Conservation (phyloP, 1,284 basidiomycete genomes). For the Mycena citricolor region DNA sequence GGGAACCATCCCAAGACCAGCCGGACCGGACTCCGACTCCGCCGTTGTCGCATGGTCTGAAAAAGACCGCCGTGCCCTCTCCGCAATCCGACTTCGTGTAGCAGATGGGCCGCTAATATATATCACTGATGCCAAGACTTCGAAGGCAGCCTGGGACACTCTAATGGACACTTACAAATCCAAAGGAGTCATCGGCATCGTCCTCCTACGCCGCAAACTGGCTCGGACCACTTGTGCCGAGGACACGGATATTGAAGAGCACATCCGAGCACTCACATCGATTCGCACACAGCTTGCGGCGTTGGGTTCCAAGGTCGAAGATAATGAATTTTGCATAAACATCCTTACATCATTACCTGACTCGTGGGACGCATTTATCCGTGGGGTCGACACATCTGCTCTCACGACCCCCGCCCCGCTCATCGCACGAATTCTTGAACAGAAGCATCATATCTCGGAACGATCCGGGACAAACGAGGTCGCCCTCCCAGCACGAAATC, state of each 20-base stretch:
- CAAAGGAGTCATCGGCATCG: slow-evolving; percentile 12
- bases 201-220: slow-evolving; percentile 10
- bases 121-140: slow-evolving; percentile 10
- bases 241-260: slow-evolving; percentile 5
- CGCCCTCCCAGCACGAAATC: slow-evolving; percentile 10
- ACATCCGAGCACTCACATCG: slow-evolving; percentile 8
- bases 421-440: slow-evolving; percentile 13
- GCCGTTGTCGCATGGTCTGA: slow-evolving; percentile 4
- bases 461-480: slow-evolving; percentile 12
- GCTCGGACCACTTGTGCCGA: slow-evolving; percentile 7
- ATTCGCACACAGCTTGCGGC: slow-evolving; percentile 9
- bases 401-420: slow-evolving; percentile 5
- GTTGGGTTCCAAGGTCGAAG: slow-evolving; percentile 1
- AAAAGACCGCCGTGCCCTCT: slow-evolving; percentile 13
- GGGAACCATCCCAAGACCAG: slow-evolving; percentile 5
- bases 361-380: slow-evolving; percentile 12
- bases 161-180: slow-evolving; percentile 7
- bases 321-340: slow-evolving; percentile 15
- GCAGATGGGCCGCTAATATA: slow-evolving; percentile 11
- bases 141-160: slow-evolving; percentile 7
- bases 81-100: slow-evolving; percentile 3
- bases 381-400: slow-evolving; percentile 4
- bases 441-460: slow-evolving; percentile 9
- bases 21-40: not conserved
- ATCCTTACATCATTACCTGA: slow-evolving; percentile 12